Evolutionary conservation across 208 protist species (phyloP), one percentile per base, ranked within the genome.

Genomic region (Acanthamoeba royreba): DNA sequence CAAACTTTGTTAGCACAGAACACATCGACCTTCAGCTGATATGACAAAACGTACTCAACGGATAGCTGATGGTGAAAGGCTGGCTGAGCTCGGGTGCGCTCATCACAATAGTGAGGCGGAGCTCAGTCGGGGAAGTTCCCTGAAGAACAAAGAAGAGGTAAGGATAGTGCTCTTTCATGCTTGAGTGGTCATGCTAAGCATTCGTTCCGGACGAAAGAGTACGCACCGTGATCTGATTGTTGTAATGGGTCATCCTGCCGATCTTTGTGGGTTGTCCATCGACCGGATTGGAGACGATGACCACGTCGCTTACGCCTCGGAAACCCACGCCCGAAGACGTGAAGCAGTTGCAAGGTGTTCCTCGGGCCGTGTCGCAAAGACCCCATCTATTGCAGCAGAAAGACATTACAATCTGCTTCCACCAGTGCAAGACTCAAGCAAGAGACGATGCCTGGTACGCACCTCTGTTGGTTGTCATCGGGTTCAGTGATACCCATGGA

Each of bases 211-310:
- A 33, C 4, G 25, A n/a, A n/a, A n/a, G 25, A 31, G 58, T 8
- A 38, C 61, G 61, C 42, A 72, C 61, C 15, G 28, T 11, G 77
- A 86, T 86, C 8, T 11, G 77, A 19, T 86, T 86, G 46, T 86
- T 86, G 77, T 86, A 86, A 33, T 86, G 77, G 2, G 77, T 86
- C 46, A 86, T 86, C 35, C 46, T 45, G 77, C 77, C 77, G 22
- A 86, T 86, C 46, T 55, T 86, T 22, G 77, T 86, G 38, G n/a
- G 40, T 11, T 42, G 40, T 7, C 77, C 77, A 49, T 55, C 46
- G 19, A 25, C 5, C 28, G 61, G 61, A n/a, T 63, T 63, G 49
- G 49, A 55, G 49, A 55, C 9, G 19, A 55, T 25, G 49, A 55
- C 49, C 5, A 72, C 61, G 28, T 42, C 5, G n/a, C n/a, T n/a